Evolutionary conservation across 352 stramenopile genomes (phyloP), one percentile per base, ranked within the genome.

Genomic region (Phytophthora chlamydospora): DNA sequence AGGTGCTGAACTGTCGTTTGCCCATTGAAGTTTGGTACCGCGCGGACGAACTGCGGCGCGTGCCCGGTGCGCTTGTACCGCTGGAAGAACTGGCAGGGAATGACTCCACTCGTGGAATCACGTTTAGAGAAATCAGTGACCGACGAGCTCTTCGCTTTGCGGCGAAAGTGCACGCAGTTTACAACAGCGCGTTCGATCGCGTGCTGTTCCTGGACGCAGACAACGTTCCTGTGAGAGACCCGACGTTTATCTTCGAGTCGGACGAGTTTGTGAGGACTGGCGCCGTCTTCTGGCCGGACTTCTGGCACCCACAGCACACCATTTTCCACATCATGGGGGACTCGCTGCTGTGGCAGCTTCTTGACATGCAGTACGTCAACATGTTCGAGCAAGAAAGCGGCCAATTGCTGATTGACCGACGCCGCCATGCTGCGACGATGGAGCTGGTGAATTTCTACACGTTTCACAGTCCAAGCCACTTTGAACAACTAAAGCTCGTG

Each of bases 331-430:
- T 88, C 38, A 74, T 86, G 56, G 64, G 62, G 13, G 48, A 75
- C 32, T 83, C 72, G 46, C 52, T 85, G 32, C 38, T 89, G 24
- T 89, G 79, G 79, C 60, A 78, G 39, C 39, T 85, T 19, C 56
- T 89, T 10, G 75, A 66, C 19, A 50, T 83, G 50, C 41, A 66
- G 0, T 82, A 75, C 40, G 71, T 84, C 27, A 66, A 80, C 61
- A 88, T 86, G 79, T 87, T 87, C 48, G 79, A 89, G 63, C 79
- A 89, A 56, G 79, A 89, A 53, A 86, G 76, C 41, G 79, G 79
- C 2, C 79, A 89, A 41, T 24, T 89, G 17, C 54, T 87, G 2
- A 66, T 89, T 33, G 71, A 86, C 42, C 61, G 69, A 21, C 52
- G 46, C 24, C 77, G 72, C n/a, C 65, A 73, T 27, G 39, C 63